phyloP scores from a whole-genome alignment of 73 alveolate species.

The Paramecium primaurelia region DNA sequence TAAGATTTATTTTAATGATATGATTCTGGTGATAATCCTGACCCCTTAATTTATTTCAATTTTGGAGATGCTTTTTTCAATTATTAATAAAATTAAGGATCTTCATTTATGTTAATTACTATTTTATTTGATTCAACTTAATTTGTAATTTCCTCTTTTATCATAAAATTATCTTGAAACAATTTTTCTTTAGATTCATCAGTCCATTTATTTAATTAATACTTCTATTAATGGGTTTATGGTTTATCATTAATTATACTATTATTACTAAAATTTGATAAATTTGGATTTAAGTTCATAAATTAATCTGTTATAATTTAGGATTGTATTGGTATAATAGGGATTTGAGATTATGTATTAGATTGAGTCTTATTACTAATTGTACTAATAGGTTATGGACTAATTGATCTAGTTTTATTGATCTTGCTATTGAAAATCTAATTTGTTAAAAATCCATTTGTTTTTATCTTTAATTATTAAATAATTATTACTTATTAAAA shows the following conservation, averaged over 20 bases:
- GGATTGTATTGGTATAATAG: not conserved
- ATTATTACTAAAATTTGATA: not conserved
- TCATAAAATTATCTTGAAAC: not conserved
- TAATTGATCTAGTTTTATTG: not conserved
- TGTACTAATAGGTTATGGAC: not conserved
- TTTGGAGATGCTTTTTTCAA: not conserved
- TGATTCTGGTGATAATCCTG: not conserved
- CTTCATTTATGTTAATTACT: not conserved
- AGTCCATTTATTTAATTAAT: not conserved
- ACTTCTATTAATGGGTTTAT: not conserved
- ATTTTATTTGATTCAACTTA: not conserved
- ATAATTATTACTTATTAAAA: not conserved
- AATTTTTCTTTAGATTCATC: not conserved
- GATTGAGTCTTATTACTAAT: not conserved
- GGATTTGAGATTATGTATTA: not conserved
- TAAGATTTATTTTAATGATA: not conserved
- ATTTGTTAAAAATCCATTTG: not conserved
- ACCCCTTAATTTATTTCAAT: not conserved
- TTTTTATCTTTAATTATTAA: not conserved
- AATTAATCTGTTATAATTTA: not conserved
- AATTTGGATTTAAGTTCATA: not conserved
- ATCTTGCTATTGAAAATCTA: not conserved
- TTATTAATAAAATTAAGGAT: not conserved
- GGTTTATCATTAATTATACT: not conserved
- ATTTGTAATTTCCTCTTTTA: not conserved